phyloP scores from a whole-genome alignment of 345 rosid species.

The Psidium friedrichsthalianum region DNA sequence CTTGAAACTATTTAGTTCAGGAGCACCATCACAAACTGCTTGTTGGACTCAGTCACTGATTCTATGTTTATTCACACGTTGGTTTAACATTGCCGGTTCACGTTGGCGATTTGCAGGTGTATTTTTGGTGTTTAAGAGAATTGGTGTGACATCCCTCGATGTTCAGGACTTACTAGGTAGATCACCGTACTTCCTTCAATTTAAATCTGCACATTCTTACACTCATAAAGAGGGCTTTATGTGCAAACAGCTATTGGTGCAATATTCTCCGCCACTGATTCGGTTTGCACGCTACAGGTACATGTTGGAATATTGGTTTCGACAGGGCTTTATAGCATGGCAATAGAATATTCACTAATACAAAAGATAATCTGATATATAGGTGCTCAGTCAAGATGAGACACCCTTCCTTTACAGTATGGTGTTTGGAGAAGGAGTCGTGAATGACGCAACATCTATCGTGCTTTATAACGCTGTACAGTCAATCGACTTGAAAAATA shows the following conservation, averaged over 20 bases:
- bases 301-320: not conserved
- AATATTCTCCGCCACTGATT: conserved; percentile 66
- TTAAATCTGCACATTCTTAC: not conserved
- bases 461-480: conserved; percentile 65
- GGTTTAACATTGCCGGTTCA: not conserved
- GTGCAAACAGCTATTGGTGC: conserved; percentile 51
- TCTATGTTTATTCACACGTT: not conserved
- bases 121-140: conserved; percentile 20
- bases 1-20: not conserved
- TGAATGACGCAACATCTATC: conserved; percentile 72
- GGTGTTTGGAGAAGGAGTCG: conserved; percentile 74
- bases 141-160: conserved; percentile 30
- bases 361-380: not conserved
- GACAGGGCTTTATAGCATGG: not conserved
- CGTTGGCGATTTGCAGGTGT: conserved; percentile 26
- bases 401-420: conserved; percentile 70
- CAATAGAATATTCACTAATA: not conserved
- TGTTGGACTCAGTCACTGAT: not conserved
- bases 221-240: conserved; percentile 1
- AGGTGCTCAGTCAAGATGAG: conserved; percentile 76
- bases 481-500: conserved; percentile 23
- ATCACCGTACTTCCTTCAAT: not conserved
- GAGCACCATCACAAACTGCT: not conserved
- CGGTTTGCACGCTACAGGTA: conserved; percentile 78
- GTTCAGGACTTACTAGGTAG: conserved; percentile 41